Conservation (phyloP, 805 yeast genomes). For the Suhomyces kilbournensis region DNA sequence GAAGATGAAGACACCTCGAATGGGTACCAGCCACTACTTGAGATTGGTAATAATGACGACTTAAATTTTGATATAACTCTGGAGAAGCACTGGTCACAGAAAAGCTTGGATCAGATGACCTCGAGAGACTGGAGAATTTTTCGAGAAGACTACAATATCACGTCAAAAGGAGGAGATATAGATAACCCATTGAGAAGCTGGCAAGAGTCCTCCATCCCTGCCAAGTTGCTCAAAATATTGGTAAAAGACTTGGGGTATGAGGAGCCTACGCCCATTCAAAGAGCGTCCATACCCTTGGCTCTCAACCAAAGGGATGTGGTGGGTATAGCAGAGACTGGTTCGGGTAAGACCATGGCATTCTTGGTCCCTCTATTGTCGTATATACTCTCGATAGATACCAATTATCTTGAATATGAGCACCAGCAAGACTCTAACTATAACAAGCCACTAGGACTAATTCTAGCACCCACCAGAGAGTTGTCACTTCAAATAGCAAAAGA, state of each 20-base stretch:
- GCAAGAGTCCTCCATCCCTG: conserved; percentile 59
- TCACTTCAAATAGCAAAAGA: conserved; percentile 82
- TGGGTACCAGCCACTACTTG: conserved; percentile 41
- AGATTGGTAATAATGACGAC: conserved; percentile 2
- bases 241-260: conserved; percentile 40
- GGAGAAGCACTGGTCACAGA: conserved; percentile 63
- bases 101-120: conserved; percentile 62
- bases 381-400: conserved; percentile 34
- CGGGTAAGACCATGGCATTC: conserved; percentile 90
- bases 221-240: conserved; percentile 28
- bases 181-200: conserved; percentile 69
- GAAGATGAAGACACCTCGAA: conserved; percentile 61
- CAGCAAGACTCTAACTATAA: conserved; percentile 45
- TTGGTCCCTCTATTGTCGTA: conserved; percentile 67
- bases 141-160: conserved; percentile 71
- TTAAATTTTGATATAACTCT: conserved; percentile 15
- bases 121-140: conserved; percentile 87
- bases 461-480: conserved; percentile 93
- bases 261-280: conserved; percentile 86
- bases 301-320: conserved; percentile 60
- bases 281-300: conserved; percentile 80
- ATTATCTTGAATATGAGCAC: conserved; percentile 36
- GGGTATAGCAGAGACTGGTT: conserved; percentile 95
- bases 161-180: conserved; percentile 43
- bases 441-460: conserved; percentile 73